These are phyloP conservation scores for Phytophthora quininea DNA, from an alignment of 352 stramenopile species.

Conservation along the genomic window DNA sequence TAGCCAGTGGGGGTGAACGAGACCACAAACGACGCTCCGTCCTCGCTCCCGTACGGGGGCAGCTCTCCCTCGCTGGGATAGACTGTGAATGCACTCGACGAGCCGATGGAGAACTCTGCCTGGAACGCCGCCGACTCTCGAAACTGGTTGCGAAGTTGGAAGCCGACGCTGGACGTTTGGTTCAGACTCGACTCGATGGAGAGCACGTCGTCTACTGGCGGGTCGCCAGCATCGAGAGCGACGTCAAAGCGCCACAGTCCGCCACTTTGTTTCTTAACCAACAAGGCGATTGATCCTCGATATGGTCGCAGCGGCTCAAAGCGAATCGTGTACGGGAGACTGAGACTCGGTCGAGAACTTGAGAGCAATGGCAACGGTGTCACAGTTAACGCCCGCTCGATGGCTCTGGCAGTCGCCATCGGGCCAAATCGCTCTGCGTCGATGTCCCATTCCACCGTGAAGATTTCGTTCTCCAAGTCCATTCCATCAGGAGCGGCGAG, in stretches of 20 bases:
- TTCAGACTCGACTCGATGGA: slow-evolving; percentile 88
- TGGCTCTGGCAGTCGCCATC: slow-evolving; percentile 44
- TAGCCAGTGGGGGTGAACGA: slow-evolving; percentile 93
- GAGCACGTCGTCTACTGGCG: slow-evolving; percentile 86
- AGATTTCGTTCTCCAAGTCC: slow-evolving; percentile 43
- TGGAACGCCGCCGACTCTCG: slow-evolving; percentile 70
- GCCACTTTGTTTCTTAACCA: slow-evolving; percentile 82
- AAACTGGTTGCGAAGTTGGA: slow-evolving; percentile 91
- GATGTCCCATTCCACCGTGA: slow-evolving; percentile 73
- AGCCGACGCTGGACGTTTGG: slow-evolving; percentile 83
- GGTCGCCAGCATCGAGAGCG: slow-evolving; percentile 78
- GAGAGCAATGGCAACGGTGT: slow-evolving; percentile 31
- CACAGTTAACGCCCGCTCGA: slow-evolving; percentile 62
- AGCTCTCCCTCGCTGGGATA: slow-evolving; percentile 81
- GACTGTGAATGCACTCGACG: slow-evolving; percentile 89
- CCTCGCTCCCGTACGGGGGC: slow-evolving; percentile 69
- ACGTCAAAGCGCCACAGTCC: slow-evolving; percentile 91
- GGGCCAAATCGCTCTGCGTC: slow-evolving; percentile 56
- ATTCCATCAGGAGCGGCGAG: slow-evolving; percentile 58
- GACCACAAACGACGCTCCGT: slow-evolving; percentile 83
- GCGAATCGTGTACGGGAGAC: slow-evolving; percentile 59
- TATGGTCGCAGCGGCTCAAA: slow-evolving; percentile 92
- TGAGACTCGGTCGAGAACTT: slow-evolving; percentile 2
- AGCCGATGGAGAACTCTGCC: slow-evolving; percentile 88
- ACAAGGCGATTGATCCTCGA: slow-evolving; percentile 66